phyloP scores from a whole-genome alignment of 768 basidiomycete genomes.

The Zangia roseola region DNA sequence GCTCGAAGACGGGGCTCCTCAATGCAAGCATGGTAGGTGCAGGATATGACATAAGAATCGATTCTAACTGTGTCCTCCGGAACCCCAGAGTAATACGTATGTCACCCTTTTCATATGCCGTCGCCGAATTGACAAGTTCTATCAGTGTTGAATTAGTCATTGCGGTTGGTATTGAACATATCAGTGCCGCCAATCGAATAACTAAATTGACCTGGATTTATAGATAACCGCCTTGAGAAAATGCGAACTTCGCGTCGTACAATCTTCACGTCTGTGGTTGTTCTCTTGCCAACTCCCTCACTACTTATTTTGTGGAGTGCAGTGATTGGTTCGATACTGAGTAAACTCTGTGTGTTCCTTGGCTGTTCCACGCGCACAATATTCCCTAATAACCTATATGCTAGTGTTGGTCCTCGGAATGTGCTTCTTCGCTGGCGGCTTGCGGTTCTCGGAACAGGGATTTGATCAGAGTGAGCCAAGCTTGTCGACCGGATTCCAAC shows the following conservation, averaged over 20 bases:
- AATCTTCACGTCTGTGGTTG: constrained; percentile 62
- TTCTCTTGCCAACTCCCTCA: neutral
- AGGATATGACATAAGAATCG: neutral
- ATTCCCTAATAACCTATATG: constrained; percentile 6
- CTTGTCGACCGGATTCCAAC: neutral
- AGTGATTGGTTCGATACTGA: constrained; percentile 85
- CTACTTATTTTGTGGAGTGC: constrained; percentile 8
- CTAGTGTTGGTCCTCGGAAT: constrained; percentile 81
- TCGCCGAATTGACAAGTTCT: neutral
- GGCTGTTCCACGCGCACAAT: neutral
- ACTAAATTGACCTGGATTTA: neutral
- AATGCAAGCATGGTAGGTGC: constrained; percentile 73
- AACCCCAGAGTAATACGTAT: constrained; percentile 62
- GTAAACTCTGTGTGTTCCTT: constrained; percentile 58
- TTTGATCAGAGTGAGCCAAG: constrained; percentile 63
- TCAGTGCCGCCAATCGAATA: neutral
- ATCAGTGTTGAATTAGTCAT: constrained; percentile 62
- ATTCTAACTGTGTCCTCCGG: constrained; percentile 5
- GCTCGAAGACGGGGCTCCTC: constrained; percentile 71
- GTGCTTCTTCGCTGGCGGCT: constrained; percentile 87
- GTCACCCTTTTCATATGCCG: constrained; percentile 24
- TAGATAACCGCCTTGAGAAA: constrained; percentile 74
- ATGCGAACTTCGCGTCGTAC: constrained; percentile 80
- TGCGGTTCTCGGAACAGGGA: constrained; percentile 76
- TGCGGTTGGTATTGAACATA: constrained; percentile 49